phyloP scores from a whole-genome alignment of 441 rosid genomes.

The Sinapis alba region DNA sequence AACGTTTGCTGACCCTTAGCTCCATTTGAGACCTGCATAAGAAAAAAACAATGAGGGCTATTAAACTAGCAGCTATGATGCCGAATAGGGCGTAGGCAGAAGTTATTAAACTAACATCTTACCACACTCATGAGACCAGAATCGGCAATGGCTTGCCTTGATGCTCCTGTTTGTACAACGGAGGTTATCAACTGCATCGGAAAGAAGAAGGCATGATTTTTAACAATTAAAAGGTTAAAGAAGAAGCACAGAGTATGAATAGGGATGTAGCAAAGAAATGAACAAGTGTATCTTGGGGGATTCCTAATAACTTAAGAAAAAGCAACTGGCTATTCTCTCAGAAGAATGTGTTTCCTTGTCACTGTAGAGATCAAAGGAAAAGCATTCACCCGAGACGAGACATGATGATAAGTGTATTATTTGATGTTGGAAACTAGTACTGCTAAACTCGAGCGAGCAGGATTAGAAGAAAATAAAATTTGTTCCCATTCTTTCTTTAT shows the following conservation, averaged over 20 bases:
- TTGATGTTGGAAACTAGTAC: neutral
- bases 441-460: neutral
- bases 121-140: slow-evolving; percentile 43
- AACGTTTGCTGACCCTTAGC: slow-evolving; percentile 58
- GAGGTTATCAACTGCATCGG: slow-evolving; percentile 44
- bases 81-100: slow-evolving; percentile 4
- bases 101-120: slow-evolving; percentile 38
- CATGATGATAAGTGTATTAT: neutral
- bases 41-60: slow-evolving; percentile 30
- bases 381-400: neutral
- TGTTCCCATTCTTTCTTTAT: slow-evolving; percentile 10
- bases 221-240: slow-evolving; percentile 12
- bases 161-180: slow-evolving; percentile 29
- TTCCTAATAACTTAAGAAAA: neutral
- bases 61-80: slow-evolving; percentile 34
- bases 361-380: neutral
- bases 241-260: neutral
- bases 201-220: slow-evolving; percentile 14
- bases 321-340: slow-evolving; percentile 1
- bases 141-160: slow-evolving; percentile 36
- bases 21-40: slow-evolving; percentile 55
- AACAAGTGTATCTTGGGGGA: neutral
- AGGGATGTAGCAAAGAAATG: neutral
- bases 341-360: neutral
- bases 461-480: slow-evolving; percentile 1